A percentile compares a stretch with the other conserved stretches of the same genome.
These are phyloP conservation scores for Mercurialis annua DNA, from an alignment of 345 rosid genomes.

Conservation along the genomic window DNA sequence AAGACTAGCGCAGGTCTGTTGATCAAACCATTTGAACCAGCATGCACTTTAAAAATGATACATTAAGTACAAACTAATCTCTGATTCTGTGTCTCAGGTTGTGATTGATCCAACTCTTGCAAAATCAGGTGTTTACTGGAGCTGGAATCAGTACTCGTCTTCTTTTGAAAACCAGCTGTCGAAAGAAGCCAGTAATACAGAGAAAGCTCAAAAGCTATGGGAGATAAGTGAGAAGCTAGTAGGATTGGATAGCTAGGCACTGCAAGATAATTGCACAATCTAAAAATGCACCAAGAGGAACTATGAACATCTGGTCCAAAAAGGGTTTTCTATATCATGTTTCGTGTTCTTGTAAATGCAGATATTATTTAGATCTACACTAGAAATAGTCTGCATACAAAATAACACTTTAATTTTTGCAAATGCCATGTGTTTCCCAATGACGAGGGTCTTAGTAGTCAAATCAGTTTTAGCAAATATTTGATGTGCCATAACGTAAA, in stretches of 20 bases:
- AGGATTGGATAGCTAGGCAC: constrained; percentile 50
- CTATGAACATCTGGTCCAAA: neutral
- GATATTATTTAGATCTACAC: neutral
- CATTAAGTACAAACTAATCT: constrained; percentile 11
- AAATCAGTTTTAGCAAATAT: no score
- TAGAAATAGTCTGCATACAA: neutral
- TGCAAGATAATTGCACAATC: neutral
- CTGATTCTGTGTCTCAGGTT: constrained; percentile 43
- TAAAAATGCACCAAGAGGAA: neutral
- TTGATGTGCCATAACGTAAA: no score
- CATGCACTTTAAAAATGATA: neutral
- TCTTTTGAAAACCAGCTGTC: constrained; percentile 91
- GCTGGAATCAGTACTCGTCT: constrained; percentile 93
- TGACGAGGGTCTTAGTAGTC: neutral
- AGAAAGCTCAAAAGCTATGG: constrained; percentile 90
- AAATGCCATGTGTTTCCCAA: neutral
- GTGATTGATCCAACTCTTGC: constrained; percentile 74
- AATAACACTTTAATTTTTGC: neutral
- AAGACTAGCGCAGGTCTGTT: constrained; percentile 23
- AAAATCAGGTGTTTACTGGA: constrained; percentile 92
- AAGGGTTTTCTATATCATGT: neutral
- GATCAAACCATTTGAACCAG: neutral
- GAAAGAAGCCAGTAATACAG: constrained; percentile 75
- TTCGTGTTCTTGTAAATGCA: constrained; percentile 7
- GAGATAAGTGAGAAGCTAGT: constrained; percentile 91